Evolutionary conservation across 1,284 basidiomycete species (phyloP).

Genomic region (Marasmius tenuissimus): DNA sequence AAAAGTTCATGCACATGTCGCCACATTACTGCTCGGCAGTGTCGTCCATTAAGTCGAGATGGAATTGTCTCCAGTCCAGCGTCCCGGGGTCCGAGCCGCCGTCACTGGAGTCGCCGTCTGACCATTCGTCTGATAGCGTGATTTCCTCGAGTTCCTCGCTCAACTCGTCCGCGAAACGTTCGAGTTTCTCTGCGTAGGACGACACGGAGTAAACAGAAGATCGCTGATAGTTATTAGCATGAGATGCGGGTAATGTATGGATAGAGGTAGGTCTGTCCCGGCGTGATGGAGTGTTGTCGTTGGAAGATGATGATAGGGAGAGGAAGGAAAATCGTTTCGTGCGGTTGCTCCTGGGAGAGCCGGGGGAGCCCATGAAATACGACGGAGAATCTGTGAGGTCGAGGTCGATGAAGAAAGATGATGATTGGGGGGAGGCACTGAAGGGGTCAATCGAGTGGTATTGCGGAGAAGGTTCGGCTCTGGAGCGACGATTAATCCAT

Average conservation of each 20-base stretch:
- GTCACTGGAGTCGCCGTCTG: constrained; percentile 31
- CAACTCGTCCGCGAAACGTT: constrained; percentile 23
- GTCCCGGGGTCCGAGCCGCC: no score
- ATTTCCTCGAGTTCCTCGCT: constrained; percentile 30
- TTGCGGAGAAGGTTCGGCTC: constrained; percentile 11
- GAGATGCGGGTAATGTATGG: constrained; percentile 32
- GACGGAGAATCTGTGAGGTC: constrained; percentile 27
- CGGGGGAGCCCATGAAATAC: constrained; percentile 5
- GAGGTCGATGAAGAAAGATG: constrained; percentile 41
- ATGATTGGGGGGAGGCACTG: constrained; percentile 36
- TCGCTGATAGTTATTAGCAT: constrained; percentile 18
- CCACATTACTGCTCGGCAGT: not conserved
- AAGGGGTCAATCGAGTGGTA: constrained; percentile 32
- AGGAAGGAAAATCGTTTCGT: constrained; percentile 41
- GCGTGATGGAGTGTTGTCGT: constrained; percentile 26
- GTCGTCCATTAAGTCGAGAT: constrained; percentile 33
- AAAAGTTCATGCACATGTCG: not conserved
- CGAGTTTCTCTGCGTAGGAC: constrained; percentile 25
- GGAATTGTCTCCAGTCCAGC: constrained; percentile 48
- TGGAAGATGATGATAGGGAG: constrained; percentile 38
- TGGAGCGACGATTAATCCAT: constrained; percentile 4
- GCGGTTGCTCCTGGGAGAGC: not conserved
- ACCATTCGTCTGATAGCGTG: constrained; percentile 23
- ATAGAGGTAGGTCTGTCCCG: constrained; percentile 34
- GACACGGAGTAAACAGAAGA: constrained; percentile 29